Evolutionary conservation across 1,284 basidiomycete species (phyloP), one percentile per base, ranked within the genome.

Genomic region (Coniferiporia sulphurascens): DNA sequence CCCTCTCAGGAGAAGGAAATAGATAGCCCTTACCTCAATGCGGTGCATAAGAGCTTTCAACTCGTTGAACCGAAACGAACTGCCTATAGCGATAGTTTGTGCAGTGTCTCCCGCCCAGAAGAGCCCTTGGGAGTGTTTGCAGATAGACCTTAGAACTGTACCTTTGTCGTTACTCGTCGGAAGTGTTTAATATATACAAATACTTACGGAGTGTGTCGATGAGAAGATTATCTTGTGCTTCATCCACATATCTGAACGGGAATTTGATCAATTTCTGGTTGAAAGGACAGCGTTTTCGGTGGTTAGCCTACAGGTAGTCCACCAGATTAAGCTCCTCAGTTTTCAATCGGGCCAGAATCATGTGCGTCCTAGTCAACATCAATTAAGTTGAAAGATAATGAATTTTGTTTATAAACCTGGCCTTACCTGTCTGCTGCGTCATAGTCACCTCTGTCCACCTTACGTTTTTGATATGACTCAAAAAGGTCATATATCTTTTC

Each of bases 71-170:
- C 84, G 72, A 65, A 91, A 90, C 0, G 85, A 81, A 58, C 85
- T 87, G 0, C 87, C 88, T 1, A 81, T 77, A 0, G 84, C 83
- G 17, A 91, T 90, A 0, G 87, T 87, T 64, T 91, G 88, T 0
- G 88, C 87, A 0, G 89, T 91, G 66, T 91, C 88, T 0, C 88
- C 89, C 0, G 88, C 88, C 85, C 85, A 91, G 66, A 89, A 89
- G 21, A 87, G 70, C 0, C 89, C 88, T 54, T 85, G 73, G 0
- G 81, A 78, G 65, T 90, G 89, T 10, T 70, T 70, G 64, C 86
- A 89, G 2, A 89, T 66, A 0, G 70, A 72, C 10, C 86, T 74
- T 48, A 91, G 68, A 1, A 91, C 87, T 89, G 49, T 8, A 49
- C 19, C 9, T 8, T 50, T 10, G 6, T 36, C 19, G 45, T 51